phyloP scores from a whole-genome alignment of 495 filamentous ascomycete species.

The Pyrenula massariospora region DNA sequence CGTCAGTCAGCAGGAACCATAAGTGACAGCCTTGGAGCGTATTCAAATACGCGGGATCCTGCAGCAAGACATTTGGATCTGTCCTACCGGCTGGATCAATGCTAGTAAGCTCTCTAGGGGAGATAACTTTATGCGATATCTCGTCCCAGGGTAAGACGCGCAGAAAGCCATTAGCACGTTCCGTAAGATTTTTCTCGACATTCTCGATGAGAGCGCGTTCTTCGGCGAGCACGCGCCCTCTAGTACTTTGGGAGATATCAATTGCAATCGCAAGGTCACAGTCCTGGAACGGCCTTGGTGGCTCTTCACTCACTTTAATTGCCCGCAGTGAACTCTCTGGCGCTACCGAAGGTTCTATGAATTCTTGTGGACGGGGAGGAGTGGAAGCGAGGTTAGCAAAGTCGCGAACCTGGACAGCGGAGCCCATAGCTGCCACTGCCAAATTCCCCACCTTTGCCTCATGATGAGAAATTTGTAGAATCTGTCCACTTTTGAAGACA shows the following conservation, averaged over 20 bases:
- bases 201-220: slow-evolving; percentile 9
- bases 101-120: slow-evolving; percentile 1
- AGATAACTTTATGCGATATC: background rate
- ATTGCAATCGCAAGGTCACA: slow-evolving; percentile 7
- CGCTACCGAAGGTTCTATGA: too few relatives aligned
- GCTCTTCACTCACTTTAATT: too few relatives aligned
- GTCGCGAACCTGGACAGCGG: too few relatives aligned
- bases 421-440: too few relatives aligned
- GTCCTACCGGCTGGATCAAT: slow-evolving; percentile 6
- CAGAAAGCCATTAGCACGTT: slow-evolving; percentile 1
- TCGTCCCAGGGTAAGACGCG: slow-evolving; percentile 11
- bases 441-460: too few relatives aligned
- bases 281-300: slow-evolving; percentile 2
- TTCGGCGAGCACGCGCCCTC: slow-evolving; percentile 6
- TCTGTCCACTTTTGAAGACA: too few relatives aligned
- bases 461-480: too few relatives aligned
- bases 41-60: background rate
- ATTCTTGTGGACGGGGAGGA: too few relatives aligned
- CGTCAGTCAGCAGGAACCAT: slow-evolving; percentile 10
- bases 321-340: too few relatives aligned
- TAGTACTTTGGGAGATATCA: slow-evolving; percentile 14
- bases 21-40: background rate
- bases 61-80: slow-evolving; percentile 8
- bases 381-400: too few relatives aligned
- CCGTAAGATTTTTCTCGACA: slow-evolving; percentile 4